These are phyloP conservation scores for Trichoderma breve DNA, from an alignment of 2,329 filamentous ascomycete species.

Conservation along the genomic window DNA sequence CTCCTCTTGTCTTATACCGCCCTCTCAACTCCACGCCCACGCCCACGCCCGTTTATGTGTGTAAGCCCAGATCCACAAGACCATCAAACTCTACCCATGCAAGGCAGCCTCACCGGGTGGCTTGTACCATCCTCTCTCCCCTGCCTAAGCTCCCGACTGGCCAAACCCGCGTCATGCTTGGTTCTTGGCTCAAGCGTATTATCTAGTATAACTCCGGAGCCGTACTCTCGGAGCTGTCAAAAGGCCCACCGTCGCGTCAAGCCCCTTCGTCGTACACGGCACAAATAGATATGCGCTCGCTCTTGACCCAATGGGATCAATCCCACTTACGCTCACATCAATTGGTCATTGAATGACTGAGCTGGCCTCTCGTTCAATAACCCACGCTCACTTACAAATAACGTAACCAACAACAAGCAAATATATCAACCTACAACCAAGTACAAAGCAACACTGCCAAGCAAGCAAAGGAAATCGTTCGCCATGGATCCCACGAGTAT, in stretches of 20 bases:
- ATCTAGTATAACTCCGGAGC: conserved; percentile 13
- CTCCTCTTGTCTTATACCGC: conserved; percentile 3
- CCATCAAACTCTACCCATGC: neutral
- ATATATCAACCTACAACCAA: neutral
- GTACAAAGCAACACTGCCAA: neutral
- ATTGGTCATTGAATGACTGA: neutral
- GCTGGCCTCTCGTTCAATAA: conserved; percentile 13
- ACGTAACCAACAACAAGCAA: neutral
- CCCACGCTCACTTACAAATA: neutral
- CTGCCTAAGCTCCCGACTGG: conserved; percentile 11
- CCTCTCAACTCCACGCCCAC: conserved; percentile 7
- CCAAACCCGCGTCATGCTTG: neutral
- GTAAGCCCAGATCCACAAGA: conserved; percentile 14
- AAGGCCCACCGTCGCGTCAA: neutral
- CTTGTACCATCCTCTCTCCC: neutral
- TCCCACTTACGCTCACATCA: neutral
- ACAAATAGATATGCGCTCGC: conserved; percentile 11
- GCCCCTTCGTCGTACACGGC: neutral
- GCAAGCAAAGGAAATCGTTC: neutral
- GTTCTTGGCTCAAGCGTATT: neutral
- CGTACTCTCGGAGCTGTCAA: conserved; percentile 13
- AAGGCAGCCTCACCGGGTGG: conserved; percentile 13
- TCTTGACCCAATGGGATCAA: neutral
- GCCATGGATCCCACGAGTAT: conserved; percentile 17
- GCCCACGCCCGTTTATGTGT: conserved; percentile 5